Evolutionary conservation across 192 early-diverging fungal genomes (phyloP).

Genomic region (Diversispora eburnea): DNA sequence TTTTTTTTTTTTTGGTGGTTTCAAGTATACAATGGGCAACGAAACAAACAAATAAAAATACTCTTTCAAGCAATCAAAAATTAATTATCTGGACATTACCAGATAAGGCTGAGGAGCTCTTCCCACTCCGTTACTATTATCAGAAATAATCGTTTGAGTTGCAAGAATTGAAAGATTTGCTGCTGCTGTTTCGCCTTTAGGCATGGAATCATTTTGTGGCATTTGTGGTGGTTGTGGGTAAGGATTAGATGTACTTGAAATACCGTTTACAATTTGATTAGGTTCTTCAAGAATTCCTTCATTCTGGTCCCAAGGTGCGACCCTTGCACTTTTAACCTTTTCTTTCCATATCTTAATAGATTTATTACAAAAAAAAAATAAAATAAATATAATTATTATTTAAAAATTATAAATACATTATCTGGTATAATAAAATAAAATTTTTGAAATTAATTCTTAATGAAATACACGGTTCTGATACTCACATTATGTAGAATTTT

Average conservation of each 20-base stretch:
- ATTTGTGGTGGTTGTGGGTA: background rate
- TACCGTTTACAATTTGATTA: background rate
- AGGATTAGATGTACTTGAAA: background rate
- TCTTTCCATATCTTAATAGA: conserved; percentile 11
- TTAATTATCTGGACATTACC: background rate
- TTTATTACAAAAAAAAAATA: background rate
- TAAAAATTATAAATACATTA: too few species aligned
- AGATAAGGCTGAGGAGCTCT: conserved; percentile 29
- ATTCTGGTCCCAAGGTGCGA: background rate
- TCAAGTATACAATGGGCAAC: background rate
- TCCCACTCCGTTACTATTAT: conserved; percentile 33
- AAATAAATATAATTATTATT: background rate
- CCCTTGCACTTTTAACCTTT: conserved; percentile 5
- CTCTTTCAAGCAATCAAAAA: background rate
- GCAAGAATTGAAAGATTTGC: conserved; percentile 41
- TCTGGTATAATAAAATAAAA: too few species aligned
- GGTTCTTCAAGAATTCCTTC: background rate
- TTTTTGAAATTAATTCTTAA: too few species aligned
- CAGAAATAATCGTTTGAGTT: conserved; percentile 24
- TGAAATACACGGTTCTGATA: conserved; percentile 35
- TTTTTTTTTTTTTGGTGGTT: background rate
- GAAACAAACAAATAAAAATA: too few species aligned
- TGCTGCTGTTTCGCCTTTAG: conserved; percentile 2
- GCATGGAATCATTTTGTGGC: background rate
- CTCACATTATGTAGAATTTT: conserved; percentile 68